Percentiles rank a stretch among this genome's conserved stretches.
phyloP scores from a whole-genome alignment of 2,329 filamentous ascomycete genomes.

The Diplodia intermedia region DNA sequence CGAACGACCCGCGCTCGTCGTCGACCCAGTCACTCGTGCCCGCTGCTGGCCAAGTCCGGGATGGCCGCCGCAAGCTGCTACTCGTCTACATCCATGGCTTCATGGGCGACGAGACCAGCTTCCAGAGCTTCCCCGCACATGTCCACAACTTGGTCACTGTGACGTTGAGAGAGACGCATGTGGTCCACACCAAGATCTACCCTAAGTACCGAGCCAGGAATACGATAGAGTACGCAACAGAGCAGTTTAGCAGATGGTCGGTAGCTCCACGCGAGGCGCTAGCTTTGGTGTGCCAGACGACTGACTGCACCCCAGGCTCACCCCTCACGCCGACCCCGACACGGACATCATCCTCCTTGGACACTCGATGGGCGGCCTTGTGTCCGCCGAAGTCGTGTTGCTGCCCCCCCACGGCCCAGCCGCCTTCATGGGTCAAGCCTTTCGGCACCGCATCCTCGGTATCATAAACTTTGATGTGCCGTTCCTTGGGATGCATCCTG shows the following conservation, averaged over 20 bases:
- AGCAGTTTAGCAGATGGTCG: constrained; percentile 82
- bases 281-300: constrained; percentile 33
- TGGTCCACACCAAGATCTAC: constrained; percentile 86
- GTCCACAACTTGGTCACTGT: constrained; percentile 76
- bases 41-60: constrained; percentile 40
- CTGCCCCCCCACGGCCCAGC: constrained; percentile 51
- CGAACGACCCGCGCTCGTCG: constrained; percentile 53
- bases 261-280: constrained; percentile 34
- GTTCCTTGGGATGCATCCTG: constrained; percentile 86
- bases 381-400: constrained; percentile 80
- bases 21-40: constrained; percentile 56
- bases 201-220: constrained; percentile 79
- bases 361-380: constrained; percentile 87
- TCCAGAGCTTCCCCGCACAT: constrained; percentile 86
- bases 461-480: constrained; percentile 85
- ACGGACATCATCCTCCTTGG: constrained; percentile 85
- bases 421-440: constrained; percentile 45
- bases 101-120: constrained; percentile 86
- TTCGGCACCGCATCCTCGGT: constrained; percentile 79
- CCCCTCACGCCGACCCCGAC: constrained; percentile 73
- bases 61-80: constrained; percentile 65
- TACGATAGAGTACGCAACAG: constrained; percentile 73
- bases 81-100: constrained; percentile 90
- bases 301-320: constrained; percentile 59
- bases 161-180: constrained; percentile 73